A percentile compares a stretch with the other conserved stretches of the same genome.
These are phyloP conservation scores for Xylariaceae sp. DNA, from an alignment of 2,329 filamentous ascomycete species.

Conservation along the genomic window DNA sequence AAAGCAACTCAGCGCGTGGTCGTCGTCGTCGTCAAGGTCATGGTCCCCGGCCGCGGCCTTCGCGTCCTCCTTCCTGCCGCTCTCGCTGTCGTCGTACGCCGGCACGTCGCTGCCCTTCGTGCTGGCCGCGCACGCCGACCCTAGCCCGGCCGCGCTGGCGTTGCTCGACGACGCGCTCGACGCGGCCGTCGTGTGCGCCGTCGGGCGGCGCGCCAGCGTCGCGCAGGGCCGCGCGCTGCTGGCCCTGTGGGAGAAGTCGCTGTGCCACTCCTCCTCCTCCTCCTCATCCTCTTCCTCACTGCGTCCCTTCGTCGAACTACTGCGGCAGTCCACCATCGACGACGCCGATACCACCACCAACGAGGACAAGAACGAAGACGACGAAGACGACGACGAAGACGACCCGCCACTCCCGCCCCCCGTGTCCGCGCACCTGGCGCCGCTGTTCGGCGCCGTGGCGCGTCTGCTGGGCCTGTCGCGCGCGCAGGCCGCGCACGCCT, in stretches of 20 bases:
- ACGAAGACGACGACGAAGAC: conserved; percentile 1
- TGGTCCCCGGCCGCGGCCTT: conserved; percentile 45
- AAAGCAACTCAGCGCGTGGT: too few relatives aligned
- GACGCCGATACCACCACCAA: conserved; percentile 1
- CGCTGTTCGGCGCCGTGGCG: conserved; percentile 62
- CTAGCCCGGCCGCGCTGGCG: conserved; percentile 33
- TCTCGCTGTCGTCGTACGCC: conserved; percentile 65
- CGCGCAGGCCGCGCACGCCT: conserved; percentile 64
- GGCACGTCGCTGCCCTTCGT: conserved; percentile 68
- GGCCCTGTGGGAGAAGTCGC: conserved; percentile 67
- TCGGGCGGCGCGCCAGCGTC: conserved; percentile 66
- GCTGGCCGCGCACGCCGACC: conserved; percentile 56
- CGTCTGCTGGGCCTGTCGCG: conserved; percentile 51
- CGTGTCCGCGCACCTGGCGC: conserved; percentile 59
- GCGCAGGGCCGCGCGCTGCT: conserved; percentile 70
- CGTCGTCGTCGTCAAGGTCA: too few relatives aligned
- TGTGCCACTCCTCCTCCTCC: conserved; percentile 31
- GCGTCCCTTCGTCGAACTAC: conserved; percentile 12
- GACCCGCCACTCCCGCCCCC: conserved; percentile 32
- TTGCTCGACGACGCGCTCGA: conserved; percentile 68
- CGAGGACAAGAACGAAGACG: conserved; percentile 1
- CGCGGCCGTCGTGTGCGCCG: conserved; percentile 69
- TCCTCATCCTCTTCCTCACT: conserved; percentile 6
- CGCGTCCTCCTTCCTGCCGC: conserved; percentile 54
- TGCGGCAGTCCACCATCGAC: conserved; percentile 9